phyloP scores from a whole-genome alignment of 2,329 filamentous ascomycete genomes.

The Neopestalotiopsis sp. region DNA sequence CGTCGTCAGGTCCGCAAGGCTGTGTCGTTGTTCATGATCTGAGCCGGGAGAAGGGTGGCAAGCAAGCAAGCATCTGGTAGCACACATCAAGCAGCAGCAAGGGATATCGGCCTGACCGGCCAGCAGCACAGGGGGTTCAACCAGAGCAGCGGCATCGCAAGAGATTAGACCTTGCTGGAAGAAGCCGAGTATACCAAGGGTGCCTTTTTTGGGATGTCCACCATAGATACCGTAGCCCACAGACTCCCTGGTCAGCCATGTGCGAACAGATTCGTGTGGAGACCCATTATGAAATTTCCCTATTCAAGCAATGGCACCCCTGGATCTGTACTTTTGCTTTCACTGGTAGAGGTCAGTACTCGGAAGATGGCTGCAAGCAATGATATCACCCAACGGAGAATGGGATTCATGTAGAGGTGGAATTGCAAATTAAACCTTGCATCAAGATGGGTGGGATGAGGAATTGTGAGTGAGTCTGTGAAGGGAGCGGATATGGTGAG shows the following conservation, averaged over 20 bases:
- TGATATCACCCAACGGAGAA: slow-evolving; percentile 10
- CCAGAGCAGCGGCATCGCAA: background rate
- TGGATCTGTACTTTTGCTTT: slow-evolving; percentile 9
- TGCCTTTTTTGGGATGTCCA: background rate
- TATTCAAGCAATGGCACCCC: background rate
- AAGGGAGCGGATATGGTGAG: background rate
- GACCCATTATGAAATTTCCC: slow-evolving; percentile 1
- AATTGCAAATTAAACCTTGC: slow-evolving; percentile 3
- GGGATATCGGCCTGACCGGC: slow-evolving; percentile 7
- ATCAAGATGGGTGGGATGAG: background rate
- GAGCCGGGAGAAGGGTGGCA: background rate
- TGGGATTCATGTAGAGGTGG: slow-evolving; percentile 3
- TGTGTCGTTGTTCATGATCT: background rate
- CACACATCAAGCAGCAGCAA: background rate
- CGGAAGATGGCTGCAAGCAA: slow-evolving; percentile 1
- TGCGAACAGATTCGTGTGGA: slow-evolving; percentile 11
- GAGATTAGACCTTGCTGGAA: slow-evolving; percentile 13
- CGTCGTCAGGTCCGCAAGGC: slow-evolving; percentile 9
- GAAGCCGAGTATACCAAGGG: background rate
- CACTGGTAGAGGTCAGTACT: background rate
- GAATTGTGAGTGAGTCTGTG: background rate
- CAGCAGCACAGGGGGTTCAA: background rate
- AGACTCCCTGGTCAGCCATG: slow-evolving; percentile 6
- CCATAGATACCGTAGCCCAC: background rate
- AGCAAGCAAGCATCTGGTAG: background rate